These are phyloP conservation scores for Globisporangium paddicum DNA, from an alignment of 352 stramenopile genomes.

Conservation along the genomic window DNA sequence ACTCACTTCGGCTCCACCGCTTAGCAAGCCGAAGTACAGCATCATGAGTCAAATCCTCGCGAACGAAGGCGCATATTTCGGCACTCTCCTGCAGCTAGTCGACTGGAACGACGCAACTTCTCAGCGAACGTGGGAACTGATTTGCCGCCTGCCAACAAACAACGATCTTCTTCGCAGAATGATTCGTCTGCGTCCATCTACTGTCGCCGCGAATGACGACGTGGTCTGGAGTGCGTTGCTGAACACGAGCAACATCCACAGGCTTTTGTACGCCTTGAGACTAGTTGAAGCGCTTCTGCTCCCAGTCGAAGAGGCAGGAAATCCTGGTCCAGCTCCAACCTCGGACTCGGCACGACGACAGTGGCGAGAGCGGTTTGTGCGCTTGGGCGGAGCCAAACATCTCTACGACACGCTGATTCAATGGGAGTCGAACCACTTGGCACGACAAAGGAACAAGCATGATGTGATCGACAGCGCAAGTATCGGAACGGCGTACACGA, in stretches of 20 bases:
- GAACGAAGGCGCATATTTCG: conserved; percentile 50
- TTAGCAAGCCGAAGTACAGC: conserved; percentile 18
- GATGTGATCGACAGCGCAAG: not conserved
- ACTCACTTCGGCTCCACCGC: not conserved
- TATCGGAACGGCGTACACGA: conserved; percentile 18
- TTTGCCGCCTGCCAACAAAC: conserved; percentile 70
- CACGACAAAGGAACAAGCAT: not conserved
- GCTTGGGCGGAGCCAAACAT: conserved; percentile 45
- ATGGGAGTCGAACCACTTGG: conserved; percentile 15
- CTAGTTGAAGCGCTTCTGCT: conserved; percentile 68
- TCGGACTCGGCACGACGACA: conserved; percentile 48
- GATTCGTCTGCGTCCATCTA: conserved; percentile 39
- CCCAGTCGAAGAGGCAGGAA: conserved; percentile 17
- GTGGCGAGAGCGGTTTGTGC: conserved; percentile 76
- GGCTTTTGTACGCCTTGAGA: conserved; percentile 59
- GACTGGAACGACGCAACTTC: conserved; percentile 45
- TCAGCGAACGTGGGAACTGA: conserved; percentile 64
- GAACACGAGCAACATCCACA: conserved; percentile 38
- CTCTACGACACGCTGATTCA: conserved; percentile 35
- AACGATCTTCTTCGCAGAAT: conserved; percentile 55
- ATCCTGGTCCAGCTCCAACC: not conserved
- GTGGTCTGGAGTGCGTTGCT: conserved; percentile 48
- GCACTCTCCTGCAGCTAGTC: conserved; percentile 52
- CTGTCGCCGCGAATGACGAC: conserved; percentile 4
- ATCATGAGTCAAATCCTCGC: conserved; percentile 52